Evolutionary conservation across 1,284 basidiomycete genomes (phyloP), one percentile per base, ranked within the genome.

Genomic region (Cryptococcus sp.): DNA sequence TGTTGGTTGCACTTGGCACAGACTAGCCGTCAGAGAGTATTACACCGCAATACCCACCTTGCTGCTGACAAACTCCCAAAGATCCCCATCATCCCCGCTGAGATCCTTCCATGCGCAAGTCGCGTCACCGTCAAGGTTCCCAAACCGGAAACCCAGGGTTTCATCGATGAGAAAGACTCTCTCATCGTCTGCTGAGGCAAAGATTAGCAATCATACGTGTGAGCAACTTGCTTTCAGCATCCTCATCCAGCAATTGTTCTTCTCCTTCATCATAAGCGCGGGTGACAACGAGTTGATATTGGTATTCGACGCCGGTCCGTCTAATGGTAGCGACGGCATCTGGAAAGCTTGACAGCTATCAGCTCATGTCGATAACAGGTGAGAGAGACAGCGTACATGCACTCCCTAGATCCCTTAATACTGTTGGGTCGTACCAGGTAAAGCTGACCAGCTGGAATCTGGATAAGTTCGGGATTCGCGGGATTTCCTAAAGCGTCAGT

Each of bases 261-360:
- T 97, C 94, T 8, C 92, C 94, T 60, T 97, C 92, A 64, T 96
- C 91, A 70, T 90, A 97, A 0, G 95, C 92, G 59, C 93, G 83
- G 11, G 93, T 96, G 54, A 97, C 85, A 6, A 97, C 94, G n/a
- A 99, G 83, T 76, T 98, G 89, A 72, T 95, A 99, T 70, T 95
- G 86, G 78, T 87, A 88, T 53, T 93, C 90, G 53, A 90, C 77
- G 0, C 88, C 83, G 14, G 79, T 82, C 30, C 94, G 85, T 57
- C 96, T 86, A 68, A 99, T 89, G 23, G 93, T 94, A 10, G 89
- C 88, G 77, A 96, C 92, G 6, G 94, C 94, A 68, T 96, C 92
- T 66, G 92, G 91, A 78, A 92, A 99, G 68, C 92, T 96, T 71
- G 31, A 52, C 30, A 6, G 14, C 23, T 46, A 35, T 51, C 31